phyloP scores from a whole-genome alignment of 345 rosid species.

The Moricandia moricandioides region DNA sequence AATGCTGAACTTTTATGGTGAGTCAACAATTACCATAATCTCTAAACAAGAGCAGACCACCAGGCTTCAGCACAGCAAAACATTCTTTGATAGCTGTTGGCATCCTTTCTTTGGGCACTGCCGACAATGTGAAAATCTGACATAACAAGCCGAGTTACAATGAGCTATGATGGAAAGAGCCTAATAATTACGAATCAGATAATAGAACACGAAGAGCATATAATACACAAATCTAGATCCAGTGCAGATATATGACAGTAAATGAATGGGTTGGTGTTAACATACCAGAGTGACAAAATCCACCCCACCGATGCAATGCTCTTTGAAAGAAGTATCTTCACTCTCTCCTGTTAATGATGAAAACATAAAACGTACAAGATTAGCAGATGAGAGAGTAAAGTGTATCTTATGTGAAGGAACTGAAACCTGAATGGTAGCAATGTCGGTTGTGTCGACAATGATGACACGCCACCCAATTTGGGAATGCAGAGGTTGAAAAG shows the following conservation, averaged over 20 bases:
- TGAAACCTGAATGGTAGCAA: slow-evolving; percentile 35
- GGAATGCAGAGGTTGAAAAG: slow-evolving; percentile 57
- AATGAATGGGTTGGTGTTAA: not conserved
- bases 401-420: not conserved
- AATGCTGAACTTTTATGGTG: not conserved
- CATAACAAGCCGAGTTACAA: not conserved
- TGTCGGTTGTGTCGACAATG: slow-evolving; percentile 37
- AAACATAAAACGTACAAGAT: not conserved
- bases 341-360: slow-evolving; percentile 17
- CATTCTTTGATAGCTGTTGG: slow-evolving; percentile 59
- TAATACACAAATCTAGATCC: not conserved
- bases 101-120: slow-evolving; percentile 68
- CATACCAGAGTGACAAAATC: slow-evolving; percentile 83
- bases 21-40: slow-evolving; percentile 66
- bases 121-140: slow-evolving; percentile 89
- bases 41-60: slow-evolving; percentile 74
- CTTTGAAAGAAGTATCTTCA: slow-evolving; percentile 24
- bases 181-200: not conserved
- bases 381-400: not conserved
- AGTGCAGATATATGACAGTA: not conserved
- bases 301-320: slow-evolving; percentile 67
- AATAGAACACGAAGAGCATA: not conserved
- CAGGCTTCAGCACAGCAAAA: slow-evolving; percentile 71
- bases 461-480: slow-evolving; percentile 59
- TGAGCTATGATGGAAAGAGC: not conserved